Base-by-base conservation (phyloP, 768 basidiomycete genomes). In the Candolleomyces aberdarensis region DNA sequence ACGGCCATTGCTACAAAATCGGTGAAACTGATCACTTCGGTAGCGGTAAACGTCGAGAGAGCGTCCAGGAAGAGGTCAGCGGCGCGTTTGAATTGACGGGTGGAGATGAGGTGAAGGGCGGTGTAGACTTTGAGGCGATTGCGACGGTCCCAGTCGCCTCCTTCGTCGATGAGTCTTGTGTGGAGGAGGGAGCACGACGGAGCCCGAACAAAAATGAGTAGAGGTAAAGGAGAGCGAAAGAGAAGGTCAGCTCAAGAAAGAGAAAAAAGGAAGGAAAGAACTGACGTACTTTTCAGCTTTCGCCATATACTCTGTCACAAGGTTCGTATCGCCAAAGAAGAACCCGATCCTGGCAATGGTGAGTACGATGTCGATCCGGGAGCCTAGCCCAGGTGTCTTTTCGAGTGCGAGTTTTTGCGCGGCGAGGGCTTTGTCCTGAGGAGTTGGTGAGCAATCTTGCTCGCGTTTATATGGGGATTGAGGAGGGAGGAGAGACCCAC, bases 111-210 rank as follows among this genome's bases (percentile, higher is more conserved):
- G 69, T 96, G 91, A 0, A 97, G 78, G 52, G 90, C 96, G 55
- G 86, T 85, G 78, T 98, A 99, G 46, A 98, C 96, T 75, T 99
- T 99, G 67, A 98, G 85, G 49, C 96, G 85, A 74, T 98, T 99
- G 43, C 95, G 85, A 57, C 96, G 81, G 72, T 99, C 96, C 96
- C 96, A 99, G 76, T 99, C 96, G 49, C 96, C 96, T 0, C 96
- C 96, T 72, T 94, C 85, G 67, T 98, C 95, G 57, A 97, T 91
- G 47, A 97, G 80, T 58, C 93, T 95, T 36, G 2, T 8, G 36
- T 36, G 36, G 36, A 11, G 36, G 32, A 5, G 32, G 32, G 32
- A 9, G 32, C 9, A 32, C n/a, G n/a, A 36, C 36, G 36, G 36
- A 36, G 6, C 11, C 1, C 8, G 8, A 36, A 36, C 2, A 11